phyloP scores from a whole-genome alignment of 2,329 filamentous ascomycete species.

The Claviceps sp. region DNA sequence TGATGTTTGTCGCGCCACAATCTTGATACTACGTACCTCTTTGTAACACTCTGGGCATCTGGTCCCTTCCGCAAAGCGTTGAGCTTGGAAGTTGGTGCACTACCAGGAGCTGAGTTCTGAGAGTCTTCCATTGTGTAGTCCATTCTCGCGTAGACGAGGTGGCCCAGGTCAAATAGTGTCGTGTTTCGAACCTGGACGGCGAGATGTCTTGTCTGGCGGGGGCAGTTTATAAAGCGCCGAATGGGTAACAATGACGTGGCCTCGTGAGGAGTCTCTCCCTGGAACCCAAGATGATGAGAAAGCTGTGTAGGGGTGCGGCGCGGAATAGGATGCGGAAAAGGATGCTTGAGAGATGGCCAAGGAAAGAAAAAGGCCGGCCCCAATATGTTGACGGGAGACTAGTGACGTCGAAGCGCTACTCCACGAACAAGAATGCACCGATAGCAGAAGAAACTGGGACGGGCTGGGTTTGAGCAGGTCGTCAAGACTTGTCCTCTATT shows the following conservation, averaged over 20 bases:
- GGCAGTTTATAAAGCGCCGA: neutral
- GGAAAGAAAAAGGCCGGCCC: neutral
- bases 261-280: neutral
- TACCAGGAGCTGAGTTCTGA: slow-evolving; percentile 55
- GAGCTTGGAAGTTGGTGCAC: slow-evolving; percentile 48
- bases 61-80: slow-evolving; percentile 40
- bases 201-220: neutral
- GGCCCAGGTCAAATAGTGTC: neutral
- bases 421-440: neutral
- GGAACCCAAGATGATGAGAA: neutral
- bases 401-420: neutral
- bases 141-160: slow-evolving; percentile 15
- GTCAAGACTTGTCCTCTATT: neutral
- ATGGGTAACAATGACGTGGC: neutral
- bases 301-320: neutral
- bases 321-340: neutral
- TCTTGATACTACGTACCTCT: slow-evolving; percentile 40
- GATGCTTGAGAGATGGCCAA: neutral
- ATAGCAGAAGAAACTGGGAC: neutral
- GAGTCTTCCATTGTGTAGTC: slow-evolving; percentile 38
- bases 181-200: neutral
- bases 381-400: neutral
- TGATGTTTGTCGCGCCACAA: neutral
- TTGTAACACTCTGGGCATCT: slow-evolving; percentile 63
- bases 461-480: neutral